Percentiles rank a stretch among this genome's conserved stretches.
Evolutionary conservation across 371 early-diverging fungal genomes (phyloP).

Genomic region (Mortierella sp.): DNA sequence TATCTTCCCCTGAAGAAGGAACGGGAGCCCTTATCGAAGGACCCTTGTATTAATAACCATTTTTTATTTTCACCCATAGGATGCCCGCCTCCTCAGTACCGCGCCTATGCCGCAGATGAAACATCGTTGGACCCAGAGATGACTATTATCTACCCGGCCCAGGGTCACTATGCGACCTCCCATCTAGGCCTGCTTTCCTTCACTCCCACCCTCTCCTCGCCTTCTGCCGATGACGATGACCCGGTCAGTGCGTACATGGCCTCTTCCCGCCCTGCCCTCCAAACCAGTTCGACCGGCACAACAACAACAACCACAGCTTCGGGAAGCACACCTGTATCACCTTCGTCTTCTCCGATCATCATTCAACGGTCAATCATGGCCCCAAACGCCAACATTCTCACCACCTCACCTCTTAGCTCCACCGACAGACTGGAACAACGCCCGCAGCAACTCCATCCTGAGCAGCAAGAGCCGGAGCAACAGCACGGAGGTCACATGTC

Average conservation of each 20-base stretch:
- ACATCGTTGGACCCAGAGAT: slow-evolving; percentile 24
- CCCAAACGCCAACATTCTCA: slow-evolving; percentile 11
- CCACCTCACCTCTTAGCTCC: background rate
- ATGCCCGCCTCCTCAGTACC: slow-evolving; percentile 31
- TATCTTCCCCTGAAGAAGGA: background rate
- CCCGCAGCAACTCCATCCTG: background rate
- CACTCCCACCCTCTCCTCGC: background rate
- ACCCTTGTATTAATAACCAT: background rate
- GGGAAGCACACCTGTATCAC: background rate
- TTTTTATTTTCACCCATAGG: background rate
- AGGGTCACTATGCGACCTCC: slow-evolving; percentile 16
- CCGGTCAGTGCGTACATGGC: background rate
- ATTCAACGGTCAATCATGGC: slow-evolving; percentile 16
- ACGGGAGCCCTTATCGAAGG: background rate
- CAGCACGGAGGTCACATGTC: background rate
- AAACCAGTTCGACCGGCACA: background rate
- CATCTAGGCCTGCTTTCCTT: slow-evolving; percentile 12
- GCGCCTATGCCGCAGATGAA: slow-evolving; percentile 18
- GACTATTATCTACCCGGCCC: slow-evolving; percentile 12
- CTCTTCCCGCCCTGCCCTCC: background rate
- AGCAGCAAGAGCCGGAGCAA: background rate
- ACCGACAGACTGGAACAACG: background rate
- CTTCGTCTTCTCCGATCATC: background rate
- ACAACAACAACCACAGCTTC: background rate
- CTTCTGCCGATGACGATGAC: background rate